Evolutionary conservation across 768 basidiomycete species (phyloP).

Genomic region (Melanogaster broomeanus): DNA sequence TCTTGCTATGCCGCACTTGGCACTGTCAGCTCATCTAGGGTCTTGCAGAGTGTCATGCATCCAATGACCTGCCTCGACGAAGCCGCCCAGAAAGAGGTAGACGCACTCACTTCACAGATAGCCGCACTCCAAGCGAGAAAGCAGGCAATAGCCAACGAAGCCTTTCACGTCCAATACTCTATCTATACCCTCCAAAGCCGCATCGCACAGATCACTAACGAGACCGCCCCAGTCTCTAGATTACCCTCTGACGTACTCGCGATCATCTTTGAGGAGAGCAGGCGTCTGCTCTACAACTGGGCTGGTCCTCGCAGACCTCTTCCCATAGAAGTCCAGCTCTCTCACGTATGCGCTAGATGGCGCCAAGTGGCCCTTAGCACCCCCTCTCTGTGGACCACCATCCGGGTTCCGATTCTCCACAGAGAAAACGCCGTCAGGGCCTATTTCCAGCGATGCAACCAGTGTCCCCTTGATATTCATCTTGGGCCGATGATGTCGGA

Average conservation of each 20-base stretch:
- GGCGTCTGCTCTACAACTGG: conserved; percentile 28
- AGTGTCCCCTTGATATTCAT: conserved; percentile 33
- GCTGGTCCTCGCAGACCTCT: conserved; percentile 29
- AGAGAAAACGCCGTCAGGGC: conserved; percentile 25
- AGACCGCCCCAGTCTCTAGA: conserved; percentile 29
- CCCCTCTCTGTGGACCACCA: conserved; percentile 38
- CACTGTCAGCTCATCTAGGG: conserved; percentile 16
- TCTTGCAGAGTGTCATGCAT: conserved; percentile 22
- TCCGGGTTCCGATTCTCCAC: conserved; percentile 33
- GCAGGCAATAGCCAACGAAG: conserved; percentile 21
- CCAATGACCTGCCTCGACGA: conserved; percentile 16
- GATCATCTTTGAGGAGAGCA: conserved; percentile 35
- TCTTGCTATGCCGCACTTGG: conserved; percentile 9
- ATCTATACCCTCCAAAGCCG: conserved; percentile 33
- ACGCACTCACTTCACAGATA: conserved; percentile 22
- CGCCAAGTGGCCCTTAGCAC: conserved; percentile 34
- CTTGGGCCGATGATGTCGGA: conserved; percentile 30
- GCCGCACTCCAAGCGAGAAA: conserved; percentile 21
- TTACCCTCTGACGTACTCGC: conserved; percentile 35
- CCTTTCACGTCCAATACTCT: conserved; percentile 26
- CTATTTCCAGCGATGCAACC: conserved; percentile 34
- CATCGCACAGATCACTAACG: conserved; percentile 33
- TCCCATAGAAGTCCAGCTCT: conserved; percentile 35
- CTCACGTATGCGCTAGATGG: conserved; percentile 38
- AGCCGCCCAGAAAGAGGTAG: conserved; percentile 26